Conservation (phyloP, 208 protist species). For the Leishmania major region DNA sequence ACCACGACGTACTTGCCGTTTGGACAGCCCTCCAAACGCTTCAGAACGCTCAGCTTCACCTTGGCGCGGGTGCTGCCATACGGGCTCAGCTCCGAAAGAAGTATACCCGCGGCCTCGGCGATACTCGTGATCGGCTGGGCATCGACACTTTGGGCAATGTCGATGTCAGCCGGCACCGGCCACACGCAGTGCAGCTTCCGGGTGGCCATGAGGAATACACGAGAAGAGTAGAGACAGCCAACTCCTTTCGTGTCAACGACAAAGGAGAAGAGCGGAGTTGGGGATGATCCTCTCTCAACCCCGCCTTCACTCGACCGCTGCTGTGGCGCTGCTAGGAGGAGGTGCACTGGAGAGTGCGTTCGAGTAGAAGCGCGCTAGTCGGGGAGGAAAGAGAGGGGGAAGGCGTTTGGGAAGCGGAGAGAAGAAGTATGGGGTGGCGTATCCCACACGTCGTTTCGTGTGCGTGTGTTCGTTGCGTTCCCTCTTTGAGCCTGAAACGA, state of each 20-base stretch:
- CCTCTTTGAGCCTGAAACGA: not conserved
- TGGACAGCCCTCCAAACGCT: constrained; percentile 75
- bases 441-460: not conserved
- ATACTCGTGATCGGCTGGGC: constrained; percentile 80
- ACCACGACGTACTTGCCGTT: constrained; percentile 98
- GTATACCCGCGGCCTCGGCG: constrained; percentile 80
- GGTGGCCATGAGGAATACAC: constrained; percentile 44
- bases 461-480: not conserved
- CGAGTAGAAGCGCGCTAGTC: not conserved
- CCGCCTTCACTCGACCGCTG: not conserved
- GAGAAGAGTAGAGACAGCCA: constrained; percentile 20
- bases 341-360: not conserved
- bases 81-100: constrained; percentile 88
- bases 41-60: constrained; percentile 84
- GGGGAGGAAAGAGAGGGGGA: not conserved
- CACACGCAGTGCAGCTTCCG: constrained; percentile 53
- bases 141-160: constrained; percentile 91
- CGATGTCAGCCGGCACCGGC: constrained; percentile 95
- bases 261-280: not conserved
- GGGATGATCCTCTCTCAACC: not conserved
- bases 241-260: not conserved
- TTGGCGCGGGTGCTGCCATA: constrained; percentile 94
- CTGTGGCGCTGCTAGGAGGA: not conserved
- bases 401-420: not conserved
- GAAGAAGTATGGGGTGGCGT: no score